Base-by-base conservation (phyloP, 768 basidiomycete genomes). In the Xerocomus brunneocitrinus region DNA sequence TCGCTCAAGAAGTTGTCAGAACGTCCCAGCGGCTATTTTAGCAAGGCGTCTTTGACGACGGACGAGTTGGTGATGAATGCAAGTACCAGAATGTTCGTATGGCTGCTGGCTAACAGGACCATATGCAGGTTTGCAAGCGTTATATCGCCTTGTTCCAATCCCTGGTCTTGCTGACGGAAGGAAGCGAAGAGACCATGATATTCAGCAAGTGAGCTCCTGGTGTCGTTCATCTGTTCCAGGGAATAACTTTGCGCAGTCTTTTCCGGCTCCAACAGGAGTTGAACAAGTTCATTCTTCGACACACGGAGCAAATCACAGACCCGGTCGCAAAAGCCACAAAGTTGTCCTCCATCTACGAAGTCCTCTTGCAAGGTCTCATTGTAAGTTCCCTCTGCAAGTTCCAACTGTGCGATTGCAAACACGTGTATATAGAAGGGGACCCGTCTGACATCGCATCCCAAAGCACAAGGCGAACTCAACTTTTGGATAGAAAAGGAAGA, bases 101-200 rank as follows among this genome's bases (percentile, higher is more conserved):
- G 22, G 25, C 39, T 4, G 22, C n/a, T 2, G 19, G 28, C 50
- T 62, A 46, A 52, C 38, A 3, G 1, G 32, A 35, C 25, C 50
- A 12, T 31, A 16, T 19, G 31, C 31, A 80, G 88, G 81, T 94
- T 13, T 89, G 87, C 66, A 78, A 76, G 47, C 82, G 84, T 53
- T 99, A 98, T 68, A 77, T 86, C 13, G 74, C 74, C 14, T 66
- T 97, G 62, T 98, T 98, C 76, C 86, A 84, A 55, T 83, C 87
- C 2, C 83, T 94, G 57, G 83, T 95, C 22, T 80, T 82, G 28
- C 72, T 99, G 58, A 91, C 89, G 3, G 80, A 80, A 36, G 86
- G 89, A 55, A 86, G 84, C 39, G 92, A 97, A 59, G 95, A 97
- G 67, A 91, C 91, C 8, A 97, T 98, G 94, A 89, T 98, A 44